Evolutionary conservation across 257 asterid species (phyloP), one percentile per base, ranked within the genome.

Genomic region (Ajuga chamaepitys): DNA sequence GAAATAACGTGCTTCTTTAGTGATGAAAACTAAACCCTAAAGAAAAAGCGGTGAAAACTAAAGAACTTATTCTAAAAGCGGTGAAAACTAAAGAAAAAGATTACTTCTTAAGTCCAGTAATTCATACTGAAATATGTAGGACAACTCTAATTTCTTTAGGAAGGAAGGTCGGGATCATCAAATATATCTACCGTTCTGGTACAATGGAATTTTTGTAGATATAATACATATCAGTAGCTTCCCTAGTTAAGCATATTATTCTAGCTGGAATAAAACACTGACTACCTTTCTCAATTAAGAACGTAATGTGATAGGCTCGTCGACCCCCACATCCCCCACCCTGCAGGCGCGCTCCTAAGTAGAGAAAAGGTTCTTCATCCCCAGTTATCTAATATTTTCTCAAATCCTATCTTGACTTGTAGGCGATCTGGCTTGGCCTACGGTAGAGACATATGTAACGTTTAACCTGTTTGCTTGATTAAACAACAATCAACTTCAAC

Each of bases 21-120:
- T 67, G 9, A 42, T 44, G n/a, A n/a, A n/a, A n/a, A n/a, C n/a
- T n/a, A n/a, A n/a, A n/a, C n/a, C n/a, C n/a, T n/a, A n/a, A n/a
- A n/a, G n/a, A n/a, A n/a, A n/a, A n/a, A n/a, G n/a, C n/a, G n/a
- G 28, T 60, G 20, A 40, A 67, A 41, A 51, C 70, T 64, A 61
- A 42, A 28, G 54, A 38, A 68, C 70, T 64, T 42, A 41, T 1
- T 45, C 13, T 26, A 1, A 25, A 25, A 41, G 10, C 30, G 24
- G 4, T 11, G 7, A 46, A 54, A 54, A 17, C 1, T 11, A 17
- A 28, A 12, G 20, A 67, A 9, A 40, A 21, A 16, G 13, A 7
- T 7, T 5, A 32, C 13, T 64, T 28, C 18, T 64, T 30, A n/a
- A 41, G 22, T 66, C 14, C 34, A 28, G 22, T 53, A 17, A 14